A percentile compares a stretch with the other conserved stretches of the same genome.
phyloP scores from a whole-genome alignment of 2,329 filamentous ascomycete genomes.

The Ampelomyces quisqualis region DNA sequence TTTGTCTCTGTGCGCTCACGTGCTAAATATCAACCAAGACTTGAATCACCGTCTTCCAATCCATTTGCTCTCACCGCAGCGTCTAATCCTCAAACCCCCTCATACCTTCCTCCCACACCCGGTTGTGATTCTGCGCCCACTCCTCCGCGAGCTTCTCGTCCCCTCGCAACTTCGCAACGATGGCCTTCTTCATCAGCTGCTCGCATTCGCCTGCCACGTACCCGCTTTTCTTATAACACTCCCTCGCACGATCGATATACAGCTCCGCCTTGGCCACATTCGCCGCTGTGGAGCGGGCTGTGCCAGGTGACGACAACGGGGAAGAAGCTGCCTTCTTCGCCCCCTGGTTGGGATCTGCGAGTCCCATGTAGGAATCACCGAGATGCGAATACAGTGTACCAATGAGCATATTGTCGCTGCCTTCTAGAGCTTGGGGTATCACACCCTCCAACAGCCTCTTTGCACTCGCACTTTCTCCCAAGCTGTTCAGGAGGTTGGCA shows the following conservation, averaged over 20 bases:
- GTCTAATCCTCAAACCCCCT: neutral
- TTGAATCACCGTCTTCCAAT: too few relatives aligned
- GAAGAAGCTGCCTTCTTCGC: neutral
- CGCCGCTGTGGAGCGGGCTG: conserved; percentile 17
- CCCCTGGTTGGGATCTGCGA: conserved; percentile 58
- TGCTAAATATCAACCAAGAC: neutral
- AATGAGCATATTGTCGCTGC: conserved; percentile 61
- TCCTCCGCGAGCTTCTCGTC: conserved; percentile 41
- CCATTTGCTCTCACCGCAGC: too few relatives aligned
- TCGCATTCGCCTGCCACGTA: conserved; percentile 72
- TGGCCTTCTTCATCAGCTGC: conserved; percentile 79
- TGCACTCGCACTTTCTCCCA: conserved; percentile 70
- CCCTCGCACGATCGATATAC: conserved; percentile 40
- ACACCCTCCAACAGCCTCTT: conserved; percentile 65
- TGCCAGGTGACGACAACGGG: conserved; percentile 10
- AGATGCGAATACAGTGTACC: conserved; percentile 69
- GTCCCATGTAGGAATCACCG: conserved; percentile 75
- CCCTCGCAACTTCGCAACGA: conserved; percentile 67
- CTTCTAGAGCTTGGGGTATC: conserved; percentile 72
- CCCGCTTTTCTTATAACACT: conserved; percentile 63
- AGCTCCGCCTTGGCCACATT: conserved; percentile 36
- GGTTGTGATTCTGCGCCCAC: conserved; percentile 41
- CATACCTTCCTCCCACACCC: conserved; percentile 34
- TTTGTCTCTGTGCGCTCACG: conserved; percentile 24
- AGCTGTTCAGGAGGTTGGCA: conserved; percentile 65